These are phyloP conservation scores for Pseudocercospora pini-densiflorae DNA, from an alignment of 2,329 filamentous ascomycete species.

Conservation along the genomic window DNA sequence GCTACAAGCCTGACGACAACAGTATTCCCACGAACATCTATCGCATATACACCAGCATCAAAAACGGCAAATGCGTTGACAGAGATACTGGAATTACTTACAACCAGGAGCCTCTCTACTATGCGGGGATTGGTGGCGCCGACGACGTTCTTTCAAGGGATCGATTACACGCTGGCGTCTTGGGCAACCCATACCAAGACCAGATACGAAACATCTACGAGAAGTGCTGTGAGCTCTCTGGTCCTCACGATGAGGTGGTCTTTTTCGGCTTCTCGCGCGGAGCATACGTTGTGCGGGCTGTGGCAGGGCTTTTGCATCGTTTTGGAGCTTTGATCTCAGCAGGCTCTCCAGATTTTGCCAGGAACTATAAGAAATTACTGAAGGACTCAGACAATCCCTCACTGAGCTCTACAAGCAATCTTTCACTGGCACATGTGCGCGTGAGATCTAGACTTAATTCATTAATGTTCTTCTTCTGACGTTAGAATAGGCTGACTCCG, in stretches of 20 bases:
- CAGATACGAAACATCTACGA: constrained; percentile 34
- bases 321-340: constrained; percentile 36
- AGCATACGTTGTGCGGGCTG: constrained; percentile 47
- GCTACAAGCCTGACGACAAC: constrained; percentile 13
- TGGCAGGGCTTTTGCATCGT: constrained; percentile 46
- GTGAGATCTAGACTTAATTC: neutral
- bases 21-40: constrained; percentile 27
- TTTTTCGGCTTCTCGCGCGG: constrained; percentile 49
- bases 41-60: constrained; percentile 25
- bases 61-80: constrained; percentile 23
- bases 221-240: constrained; percentile 27
- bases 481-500: neutral
- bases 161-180: constrained; percentile 22
- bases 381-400: constrained; percentile 25
- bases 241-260: constrained; percentile 44
- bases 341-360: constrained; percentile 34
- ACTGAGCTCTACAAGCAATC: constrained; percentile 16
- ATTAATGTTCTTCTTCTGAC: neutral
- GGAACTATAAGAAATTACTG: constrained; percentile 37
- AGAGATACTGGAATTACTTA: constrained; percentile 9
- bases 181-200: constrained; percentile 29
- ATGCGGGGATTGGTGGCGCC: constrained; percentile 25
- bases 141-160: constrained; percentile 26
- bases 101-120: constrained; percentile 25
- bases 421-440: neutral